Percentiles rank a stretch among this genome's conserved stretches.
Conservation (phyloP, 2,329 filamentous ascomycete species). For the Colletotrichum lini region DNA sequence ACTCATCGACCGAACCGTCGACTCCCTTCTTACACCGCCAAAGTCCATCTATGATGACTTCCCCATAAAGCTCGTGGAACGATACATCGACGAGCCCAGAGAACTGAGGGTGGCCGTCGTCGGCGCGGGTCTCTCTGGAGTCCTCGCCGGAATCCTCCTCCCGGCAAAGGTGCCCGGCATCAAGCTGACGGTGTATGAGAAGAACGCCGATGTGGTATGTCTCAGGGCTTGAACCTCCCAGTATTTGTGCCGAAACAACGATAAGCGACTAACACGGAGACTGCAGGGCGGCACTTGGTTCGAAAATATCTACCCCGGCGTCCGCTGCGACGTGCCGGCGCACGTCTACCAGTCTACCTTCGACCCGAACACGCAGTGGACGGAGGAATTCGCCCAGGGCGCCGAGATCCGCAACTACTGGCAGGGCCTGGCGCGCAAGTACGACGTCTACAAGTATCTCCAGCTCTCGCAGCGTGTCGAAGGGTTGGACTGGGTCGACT, state of each 20-base stretch:
- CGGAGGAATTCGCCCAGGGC: constrained; percentile 76
- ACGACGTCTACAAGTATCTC: constrained; percentile 73
- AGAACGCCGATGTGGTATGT: constrained; percentile 76
- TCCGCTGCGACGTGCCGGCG: constrained; percentile 77
- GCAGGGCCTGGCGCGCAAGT: constrained; percentile 73
- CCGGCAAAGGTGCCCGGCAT: constrained; percentile 79
- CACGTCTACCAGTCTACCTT: constrained; percentile 81
- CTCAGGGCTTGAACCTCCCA: no score
- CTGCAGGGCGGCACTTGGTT: constrained; percentile 66
- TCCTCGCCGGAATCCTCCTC: constrained; percentile 75
- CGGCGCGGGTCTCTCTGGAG: constrained; percentile 74
- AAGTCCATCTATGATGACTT: constrained; percentile 34
- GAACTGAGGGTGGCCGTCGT: constrained; percentile 71
- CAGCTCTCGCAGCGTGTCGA: constrained; percentile 70
- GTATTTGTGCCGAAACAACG: no score
- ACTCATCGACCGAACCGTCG: constrained; percentile 23
- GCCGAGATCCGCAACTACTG: constrained; percentile 78
- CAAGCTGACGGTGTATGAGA: constrained; percentile 76
- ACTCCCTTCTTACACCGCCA: constrained; percentile 31
- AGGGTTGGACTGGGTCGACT: constrained; percentile 68
- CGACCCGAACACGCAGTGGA: constrained; percentile 77
- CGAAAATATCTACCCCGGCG: constrained; percentile 73
- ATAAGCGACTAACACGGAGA: not conserved
- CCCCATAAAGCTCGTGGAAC: constrained; percentile 51
- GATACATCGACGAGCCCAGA: constrained; percentile 63